Conservation (phyloP, 345 rosid species). For the Carallia pectinifolia region DNA sequence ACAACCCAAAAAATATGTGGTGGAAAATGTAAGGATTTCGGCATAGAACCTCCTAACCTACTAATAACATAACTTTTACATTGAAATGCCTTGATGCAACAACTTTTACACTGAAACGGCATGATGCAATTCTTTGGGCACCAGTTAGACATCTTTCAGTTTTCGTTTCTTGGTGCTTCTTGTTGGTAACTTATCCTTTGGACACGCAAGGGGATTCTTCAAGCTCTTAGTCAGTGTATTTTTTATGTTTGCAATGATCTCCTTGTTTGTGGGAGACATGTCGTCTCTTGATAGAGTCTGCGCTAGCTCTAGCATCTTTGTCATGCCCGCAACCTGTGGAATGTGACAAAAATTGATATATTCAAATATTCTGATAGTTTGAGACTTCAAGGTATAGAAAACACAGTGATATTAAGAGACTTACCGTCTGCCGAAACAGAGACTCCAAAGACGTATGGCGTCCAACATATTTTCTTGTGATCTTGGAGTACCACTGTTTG, state of each 20-base stretch:
- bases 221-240: conserved; percentile 8
- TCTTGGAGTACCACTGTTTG: conserved; percentile 69
- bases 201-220: conserved; percentile 9
- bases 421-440: conserved; percentile 80
- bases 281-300: conserved; percentile 13
- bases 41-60: no score
- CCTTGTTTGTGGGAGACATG: not conserved
- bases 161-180: conserved; percentile 11
- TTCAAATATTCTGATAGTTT: not conserved
- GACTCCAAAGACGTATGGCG: conserved; percentile 81
- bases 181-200: conserved; percentile 12
- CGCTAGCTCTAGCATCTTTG: conserved; percentile 14
- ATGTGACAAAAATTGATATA: not conserved
- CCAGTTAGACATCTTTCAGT: not conserved
- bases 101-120: no score
- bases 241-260: not conserved
- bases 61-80: no score
- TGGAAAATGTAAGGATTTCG: no score
- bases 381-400: not conserved
- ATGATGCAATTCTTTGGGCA: not conserved
- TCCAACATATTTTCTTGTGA: conserved; percentile 80
- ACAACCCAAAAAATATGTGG: no score
- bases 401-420: conserved; percentile 9
- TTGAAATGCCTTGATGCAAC: no score
- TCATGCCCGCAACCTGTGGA: conserved; percentile 9